Conservation (phyloP, 139 green algal genomes). For the Micractinium conductrix region DNA sequence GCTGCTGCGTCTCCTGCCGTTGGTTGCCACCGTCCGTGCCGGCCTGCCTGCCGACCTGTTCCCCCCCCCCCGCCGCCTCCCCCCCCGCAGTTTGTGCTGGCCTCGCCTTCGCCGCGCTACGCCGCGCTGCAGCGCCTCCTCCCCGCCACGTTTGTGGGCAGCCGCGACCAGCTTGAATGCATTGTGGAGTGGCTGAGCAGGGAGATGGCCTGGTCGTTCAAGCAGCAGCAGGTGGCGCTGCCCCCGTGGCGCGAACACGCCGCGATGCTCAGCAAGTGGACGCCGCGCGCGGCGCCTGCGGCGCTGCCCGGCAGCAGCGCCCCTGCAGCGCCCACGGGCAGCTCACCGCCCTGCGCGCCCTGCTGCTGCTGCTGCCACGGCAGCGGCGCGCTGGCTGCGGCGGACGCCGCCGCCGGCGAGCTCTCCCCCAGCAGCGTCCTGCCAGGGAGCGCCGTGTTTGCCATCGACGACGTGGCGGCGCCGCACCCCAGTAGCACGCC, state of each 20-base stretch:
- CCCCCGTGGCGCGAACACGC: slow-evolving; percentile 15
- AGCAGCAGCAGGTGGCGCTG: slow-evolving; percentile 14
- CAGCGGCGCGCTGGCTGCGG: neutral
- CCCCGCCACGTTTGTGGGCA: slow-evolving; percentile 10
- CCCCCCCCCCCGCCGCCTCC: too few species aligned
- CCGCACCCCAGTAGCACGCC: neutral
- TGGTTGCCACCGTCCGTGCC: too few species aligned
- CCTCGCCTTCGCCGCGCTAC: neutral
- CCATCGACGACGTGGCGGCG: neutral
- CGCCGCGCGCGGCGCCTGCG: neutral
- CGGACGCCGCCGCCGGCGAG: neutral
- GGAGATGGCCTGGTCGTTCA: slow-evolving; percentile 10
- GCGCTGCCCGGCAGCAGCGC: neutral
- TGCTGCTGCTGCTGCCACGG: slow-evolving; percentile 3
- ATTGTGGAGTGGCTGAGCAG: slow-evolving; percentile 20
- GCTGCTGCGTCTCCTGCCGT: neutral
- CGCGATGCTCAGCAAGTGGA: slow-evolving; percentile 18
- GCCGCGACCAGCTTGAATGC: neutral
- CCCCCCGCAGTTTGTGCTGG: slow-evolving; percentile 15
- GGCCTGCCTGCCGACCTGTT: too few species aligned
- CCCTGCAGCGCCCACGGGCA: neutral
- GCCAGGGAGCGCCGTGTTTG: neutral
- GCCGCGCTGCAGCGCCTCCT: slow-evolving; percentile 1
- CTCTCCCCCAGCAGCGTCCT: neutral
- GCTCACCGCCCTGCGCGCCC: neutral